A percentile compares a stretch with the other conserved stretches of the same genome.
These are phyloP conservation scores for Colletotrichum liriopes DNA, from an alignment of 2,329 filamentous ascomycete genomes.

Conservation along the genomic window DNA sequence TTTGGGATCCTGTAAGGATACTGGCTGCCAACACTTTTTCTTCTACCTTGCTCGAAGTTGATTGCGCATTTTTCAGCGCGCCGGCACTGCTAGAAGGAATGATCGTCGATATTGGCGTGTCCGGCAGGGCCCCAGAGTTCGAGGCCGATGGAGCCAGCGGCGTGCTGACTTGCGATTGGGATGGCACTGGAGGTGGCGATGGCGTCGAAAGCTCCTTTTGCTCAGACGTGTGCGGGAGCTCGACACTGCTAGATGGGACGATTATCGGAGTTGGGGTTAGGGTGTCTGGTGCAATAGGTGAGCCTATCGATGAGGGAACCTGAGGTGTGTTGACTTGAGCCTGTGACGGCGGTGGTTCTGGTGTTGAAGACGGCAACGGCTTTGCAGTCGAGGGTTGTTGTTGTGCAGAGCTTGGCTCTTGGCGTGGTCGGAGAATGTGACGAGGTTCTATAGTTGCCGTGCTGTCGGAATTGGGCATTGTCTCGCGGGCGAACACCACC, in stretches of 20 bases:
- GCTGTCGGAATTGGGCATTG: slow-evolving; percentile 52
- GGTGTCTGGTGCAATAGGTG: not conserved
- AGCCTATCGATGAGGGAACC: not conserved
- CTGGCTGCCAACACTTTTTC: not conserved
- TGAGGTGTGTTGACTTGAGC: not conserved
- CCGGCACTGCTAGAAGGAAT: not conserved
- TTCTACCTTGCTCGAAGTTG: not conserved
- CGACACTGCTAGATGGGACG: not conserved
- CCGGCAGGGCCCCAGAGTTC: not conserved
- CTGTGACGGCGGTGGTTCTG: not conserved
- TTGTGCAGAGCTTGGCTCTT: not conserved
- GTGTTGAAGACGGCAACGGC: not conserved
- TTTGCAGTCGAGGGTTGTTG: slow-evolving; percentile 8
- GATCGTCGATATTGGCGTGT: not conserved
- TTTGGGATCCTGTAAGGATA: not conserved
- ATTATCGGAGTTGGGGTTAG: not conserved
- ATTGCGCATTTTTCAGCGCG: too few relatives aligned
- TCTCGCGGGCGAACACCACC: slow-evolving; percentile 48
- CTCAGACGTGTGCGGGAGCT: not conserved
- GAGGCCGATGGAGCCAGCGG: not conserved
- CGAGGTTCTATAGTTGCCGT: slow-evolving; percentile 46
- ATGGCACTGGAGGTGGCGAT: too few relatives aligned
- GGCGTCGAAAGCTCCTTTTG: not conserved
- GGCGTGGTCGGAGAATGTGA: not conserved
- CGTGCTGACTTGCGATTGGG: not conserved